Base-by-base conservation (phyloP, 495 filamentous ascomycete species). In the Xylona heveae region DNA sequence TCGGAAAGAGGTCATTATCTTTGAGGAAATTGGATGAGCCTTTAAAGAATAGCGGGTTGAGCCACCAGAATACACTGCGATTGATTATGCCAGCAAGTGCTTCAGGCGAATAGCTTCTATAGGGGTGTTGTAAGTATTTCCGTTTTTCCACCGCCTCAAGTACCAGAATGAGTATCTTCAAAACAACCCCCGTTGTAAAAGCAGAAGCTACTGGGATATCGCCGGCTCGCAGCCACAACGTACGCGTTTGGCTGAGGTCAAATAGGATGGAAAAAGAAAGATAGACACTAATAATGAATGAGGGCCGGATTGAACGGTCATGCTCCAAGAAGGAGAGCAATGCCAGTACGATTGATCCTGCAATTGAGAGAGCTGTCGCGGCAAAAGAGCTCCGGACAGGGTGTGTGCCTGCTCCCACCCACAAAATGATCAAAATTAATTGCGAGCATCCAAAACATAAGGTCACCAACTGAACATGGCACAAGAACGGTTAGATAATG, bases 31-130 rank as follows among this genome's bases (percentile, higher is more conserved):
- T 44, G 3, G 39, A 15, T 24, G 44, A 57, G 5, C 53, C 53
- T 4, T 22, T 23, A 8, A 23, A 16, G 36, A 59, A 50, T n/a
- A 59, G 39, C 0, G 46, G 31, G 30, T 54, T 59, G 8, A 57
- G 38, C 55, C 55, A 59, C 42, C 45, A 49, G 29, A 59, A 55
- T 14, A 59, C 38, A 10, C 40, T 44, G 15, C 49, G 46, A 29
- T 37, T 49, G 26, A 45, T 45, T 13, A 51, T 33, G 7, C 50
- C 41, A 31, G 44, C 45, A 13, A 48, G 52, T 8, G 48, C 44
- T 37, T 59, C 55, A 3, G 42, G 47, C 1, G 52, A 30, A 16
- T 9, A 30, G 8, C 15, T 30, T 16, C 15, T 30, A 8, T 16
- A 9, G 15, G 15, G 8, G 7, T 9, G 7, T 8, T 9, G 7